These are phyloP conservation scores for Phytomonas serpens DNA, from an alignment of 208 protist species.

Conservation along the genomic window DNA sequence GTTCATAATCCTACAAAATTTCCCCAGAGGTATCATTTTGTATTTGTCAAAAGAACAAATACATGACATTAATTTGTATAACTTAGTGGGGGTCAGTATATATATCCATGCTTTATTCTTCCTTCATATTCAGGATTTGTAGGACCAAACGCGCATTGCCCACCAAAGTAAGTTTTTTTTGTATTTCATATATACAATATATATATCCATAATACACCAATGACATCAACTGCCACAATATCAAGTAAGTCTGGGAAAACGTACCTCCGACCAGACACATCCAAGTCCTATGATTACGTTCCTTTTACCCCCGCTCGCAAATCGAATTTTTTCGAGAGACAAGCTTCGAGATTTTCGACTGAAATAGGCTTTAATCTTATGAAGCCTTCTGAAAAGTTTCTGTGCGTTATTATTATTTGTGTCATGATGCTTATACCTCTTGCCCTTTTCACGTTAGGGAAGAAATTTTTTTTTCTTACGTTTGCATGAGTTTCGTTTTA, in stretches of 20 bases:
- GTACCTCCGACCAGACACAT: constrained; percentile 62
- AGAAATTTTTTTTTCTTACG: neutral
- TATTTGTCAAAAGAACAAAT: neutral
- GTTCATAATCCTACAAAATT: neutral
- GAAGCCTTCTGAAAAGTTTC: neutral
- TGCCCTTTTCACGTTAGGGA: constrained; percentile 8
- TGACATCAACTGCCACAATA: constrained; percentile 16
- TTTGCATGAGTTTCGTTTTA: neutral
- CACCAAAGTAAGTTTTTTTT: constrained; percentile 3
- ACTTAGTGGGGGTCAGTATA: neutral
- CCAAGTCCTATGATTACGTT: constrained; percentile 64
- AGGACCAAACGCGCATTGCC: neutral
- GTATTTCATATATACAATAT: constrained; percentile 11
- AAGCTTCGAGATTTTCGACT: neutral
- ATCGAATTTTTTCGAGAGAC: constrained; percentile 1
- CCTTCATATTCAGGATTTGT: neutral
- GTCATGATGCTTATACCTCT: constrained; percentile 1
- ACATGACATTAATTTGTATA: constrained; percentile 4
- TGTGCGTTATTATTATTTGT: neutral
- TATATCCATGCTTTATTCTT: constrained; percentile 7
- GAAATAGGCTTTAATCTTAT: constrained; percentile 1
- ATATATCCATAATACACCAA: neutral
- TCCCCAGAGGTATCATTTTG: neutral
- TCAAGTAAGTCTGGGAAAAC: constrained; percentile 20
- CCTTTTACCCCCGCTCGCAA: constrained; percentile 9